Evolutionary conservation across 768 basidiomycete species (phyloP).

Genomic region (Mycena crocata): DNA sequence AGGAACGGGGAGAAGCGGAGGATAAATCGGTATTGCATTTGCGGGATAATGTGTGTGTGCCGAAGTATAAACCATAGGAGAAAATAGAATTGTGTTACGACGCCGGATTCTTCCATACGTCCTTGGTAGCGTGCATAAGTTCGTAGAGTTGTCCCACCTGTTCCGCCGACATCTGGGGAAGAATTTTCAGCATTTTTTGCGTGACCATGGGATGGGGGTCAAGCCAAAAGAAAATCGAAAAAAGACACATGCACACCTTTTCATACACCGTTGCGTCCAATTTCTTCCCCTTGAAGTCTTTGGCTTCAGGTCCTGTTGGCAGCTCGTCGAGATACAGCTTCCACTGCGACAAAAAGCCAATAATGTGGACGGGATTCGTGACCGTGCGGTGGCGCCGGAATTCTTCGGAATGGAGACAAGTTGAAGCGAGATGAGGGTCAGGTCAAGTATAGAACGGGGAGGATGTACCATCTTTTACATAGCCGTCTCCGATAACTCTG

Average conservation of each 20-base stretch:
- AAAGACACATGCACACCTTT: slow-evolving; percentile 62
- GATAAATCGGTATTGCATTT: too few species aligned
- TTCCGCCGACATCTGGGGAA: slow-evolving; percentile 83
- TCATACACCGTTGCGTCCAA: slow-evolving; percentile 80
- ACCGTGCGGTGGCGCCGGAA: slow-evolving; percentile 85
- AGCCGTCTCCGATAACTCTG: slow-evolving; percentile 86
- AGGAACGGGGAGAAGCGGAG: too few species aligned
- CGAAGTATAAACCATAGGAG: too few species aligned
- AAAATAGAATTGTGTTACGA: background rate
- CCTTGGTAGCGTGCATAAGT: slow-evolving; percentile 91
- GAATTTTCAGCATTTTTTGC: too few species aligned
- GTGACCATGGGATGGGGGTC: too few species aligned
- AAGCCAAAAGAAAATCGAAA: too few species aligned
- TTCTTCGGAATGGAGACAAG: slow-evolving; percentile 64
- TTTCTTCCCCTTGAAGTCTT: slow-evolving; percentile 69
- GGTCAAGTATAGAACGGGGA: background rate
- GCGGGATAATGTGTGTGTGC: too few species aligned
- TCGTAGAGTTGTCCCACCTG: slow-evolving; percentile 96
- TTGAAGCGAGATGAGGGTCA: background rate
- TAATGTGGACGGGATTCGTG: slow-evolving; percentile 90
- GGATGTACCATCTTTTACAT: slow-evolving; percentile 82
- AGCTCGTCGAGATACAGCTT: slow-evolving; percentile 88
- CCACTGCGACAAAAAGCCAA: slow-evolving; percentile 97
- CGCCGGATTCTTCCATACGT: slow-evolving; percentile 75
- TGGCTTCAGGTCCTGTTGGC: slow-evolving; percentile 57